Percentiles rank a stretch among this genome's conserved stretches.
Conservation (phyloP, 345 rosid genomes). For the Streptanthus diversifolius region DNA sequence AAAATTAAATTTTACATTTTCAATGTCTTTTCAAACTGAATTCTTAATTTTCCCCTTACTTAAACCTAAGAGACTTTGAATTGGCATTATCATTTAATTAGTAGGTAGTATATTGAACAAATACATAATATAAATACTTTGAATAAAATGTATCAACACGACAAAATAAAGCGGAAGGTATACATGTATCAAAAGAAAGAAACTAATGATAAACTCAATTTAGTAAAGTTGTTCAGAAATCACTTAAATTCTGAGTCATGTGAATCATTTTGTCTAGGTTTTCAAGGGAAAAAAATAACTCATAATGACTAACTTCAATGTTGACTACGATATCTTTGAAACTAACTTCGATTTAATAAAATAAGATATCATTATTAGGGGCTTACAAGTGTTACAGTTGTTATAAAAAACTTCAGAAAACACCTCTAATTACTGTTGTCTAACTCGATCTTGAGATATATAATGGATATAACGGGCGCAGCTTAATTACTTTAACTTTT, state of each 20-base stretch:
- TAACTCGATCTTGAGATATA: not conserved
- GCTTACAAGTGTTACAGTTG: not conserved
- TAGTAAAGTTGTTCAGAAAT: slow-evolving; percentile 9
- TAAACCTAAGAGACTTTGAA: not conserved
- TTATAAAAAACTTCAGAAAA: not conserved
- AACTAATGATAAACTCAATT: not conserved
- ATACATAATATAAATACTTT: not conserved
- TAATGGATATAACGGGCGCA: not conserved
- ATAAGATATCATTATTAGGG: not conserved
- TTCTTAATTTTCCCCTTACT: not conserved
- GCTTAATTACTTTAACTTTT: not conserved
- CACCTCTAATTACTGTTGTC: not conserved
- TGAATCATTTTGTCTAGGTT: slow-evolving; percentile 8
- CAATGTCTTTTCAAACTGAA: not conserved
- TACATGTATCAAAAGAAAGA: not conserved
- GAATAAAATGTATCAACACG: not conserved
- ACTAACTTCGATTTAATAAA: not conserved
- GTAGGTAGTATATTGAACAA: not conserved
- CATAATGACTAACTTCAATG: not conserved
- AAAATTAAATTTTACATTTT: not conserved
- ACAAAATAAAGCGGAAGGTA: not conserved
- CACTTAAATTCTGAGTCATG: not conserved
- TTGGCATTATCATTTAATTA: not conserved
- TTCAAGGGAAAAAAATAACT: not conserved
- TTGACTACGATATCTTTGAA: not conserved